Evolutionary conservation across 1,284 basidiomycete species (phyloP), one percentile per base, ranked within the genome.

Genomic region (Leccinum subatratum): DNA sequence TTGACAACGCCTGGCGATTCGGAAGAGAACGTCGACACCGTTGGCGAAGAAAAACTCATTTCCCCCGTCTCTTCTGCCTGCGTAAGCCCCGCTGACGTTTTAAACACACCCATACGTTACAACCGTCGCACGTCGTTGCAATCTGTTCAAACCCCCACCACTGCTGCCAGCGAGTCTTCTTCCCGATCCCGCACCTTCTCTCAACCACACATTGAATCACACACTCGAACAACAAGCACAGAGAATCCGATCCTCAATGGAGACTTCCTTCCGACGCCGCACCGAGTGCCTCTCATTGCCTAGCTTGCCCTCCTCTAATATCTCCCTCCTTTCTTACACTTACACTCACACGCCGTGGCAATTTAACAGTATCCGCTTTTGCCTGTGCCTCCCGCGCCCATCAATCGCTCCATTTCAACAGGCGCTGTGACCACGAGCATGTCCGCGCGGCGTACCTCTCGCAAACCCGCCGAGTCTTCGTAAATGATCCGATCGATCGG

Each of bases 201-300:
- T 28, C 25, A 45, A 9, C 68, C 68, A 57, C 18, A 42, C 63
- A 5, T 68, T 74, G 28, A 64, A 63, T 63, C 71, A 69, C 58
- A 67, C 30, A 34, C 71, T 75, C 2, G 74, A 75, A 61, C 70
- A 70, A 66, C 74, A 76, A 64, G 71, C 75, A 3, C 76, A 75
- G 18, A 68, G 74, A 30, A 73, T 76, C 30, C 73, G 75, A 6
- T 75, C 67, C 2, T 76, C 75, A 1, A 77, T 78, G 77, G 77
- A 77, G 62, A 66, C 56, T 1, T 68, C 76, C 58, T 25, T 61
- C n/a, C 70, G 63, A 59, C 69, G 72, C 12, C 74, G 74, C n/a
- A 67, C 67, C 18, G 76, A 71, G 18, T 76, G 71, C 22, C 69
- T 78, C 5, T 78, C 74, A 20, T 69, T 77, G 66, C 77, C 77